Conservation (phyloP, 2,329 filamentous ascomycete genomes). For the Aspergillus brunneoviolaceus region DNA sequence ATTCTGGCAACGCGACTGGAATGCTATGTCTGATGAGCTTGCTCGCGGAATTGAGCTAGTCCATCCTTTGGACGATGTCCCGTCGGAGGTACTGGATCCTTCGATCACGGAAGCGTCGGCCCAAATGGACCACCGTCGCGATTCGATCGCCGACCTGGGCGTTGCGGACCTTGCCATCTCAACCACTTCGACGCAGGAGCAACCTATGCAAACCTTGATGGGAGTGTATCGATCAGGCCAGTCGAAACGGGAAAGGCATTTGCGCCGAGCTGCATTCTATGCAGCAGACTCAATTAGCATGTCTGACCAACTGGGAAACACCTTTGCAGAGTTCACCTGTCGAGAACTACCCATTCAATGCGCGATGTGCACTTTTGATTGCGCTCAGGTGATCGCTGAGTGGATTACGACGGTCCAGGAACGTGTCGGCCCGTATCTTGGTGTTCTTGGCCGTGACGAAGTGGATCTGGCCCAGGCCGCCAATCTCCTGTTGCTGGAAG, state of each 20-base stretch:
- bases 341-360: constrained; percentile 86
- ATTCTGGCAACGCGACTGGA: constrained; percentile 92
- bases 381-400: constrained; percentile 87
- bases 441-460: constrained; percentile 78
- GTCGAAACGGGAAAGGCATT: constrained; percentile 77
- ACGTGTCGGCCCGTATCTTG: constrained; percentile 84
- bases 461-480: constrained; percentile 78
- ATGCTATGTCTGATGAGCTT: constrained; percentile 84
- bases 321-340: constrained; percentile 79
- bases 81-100: constrained; percentile 31
- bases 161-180: constrained; percentile 38
- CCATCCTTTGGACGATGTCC: constrained; percentile 61
- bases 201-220: constrained; percentile 29
- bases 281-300: constrained; percentile 88
- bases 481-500: constrained; percentile 84
- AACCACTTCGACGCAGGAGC: constrained; percentile 37
- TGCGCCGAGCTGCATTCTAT: constrained; percentile 93
- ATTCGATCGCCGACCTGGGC: constrained; percentile 38
- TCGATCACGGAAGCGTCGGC: constrained; percentile 23
- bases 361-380: constrained; percentile 90
- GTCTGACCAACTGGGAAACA: constrained; percentile 81
- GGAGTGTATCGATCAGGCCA: constrained; percentile 36
- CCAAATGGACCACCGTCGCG: constrained; percentile 27
- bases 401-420: constrained; percentile 94
- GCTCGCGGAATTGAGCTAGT: constrained; percentile 73